These are phyloP conservation scores for Apiospora arundinis DNA, from an alignment of 2,329 filamentous ascomycete species.

Conservation along the genomic window DNA sequence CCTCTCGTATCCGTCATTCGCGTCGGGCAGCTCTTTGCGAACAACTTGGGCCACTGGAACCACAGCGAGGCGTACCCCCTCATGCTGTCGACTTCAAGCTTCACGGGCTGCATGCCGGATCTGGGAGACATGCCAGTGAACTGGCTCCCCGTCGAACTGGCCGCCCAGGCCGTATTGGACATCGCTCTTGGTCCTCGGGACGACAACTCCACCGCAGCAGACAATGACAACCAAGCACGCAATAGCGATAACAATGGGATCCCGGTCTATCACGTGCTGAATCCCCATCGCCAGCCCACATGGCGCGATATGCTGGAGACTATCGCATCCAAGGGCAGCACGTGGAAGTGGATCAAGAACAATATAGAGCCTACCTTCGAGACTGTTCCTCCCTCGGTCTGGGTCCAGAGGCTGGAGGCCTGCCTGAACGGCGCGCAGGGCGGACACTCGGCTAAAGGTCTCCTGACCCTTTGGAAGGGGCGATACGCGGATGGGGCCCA, in stretches of 20 bases:
- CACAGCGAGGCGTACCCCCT: conserved; percentile 54
- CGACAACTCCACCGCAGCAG: not conserved
- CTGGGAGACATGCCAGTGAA: conserved; percentile 44
- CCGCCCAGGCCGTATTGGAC: conserved; percentile 49
- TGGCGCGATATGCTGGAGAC: conserved; percentile 54
- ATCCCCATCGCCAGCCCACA: conserved; percentile 47
- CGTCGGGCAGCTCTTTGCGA: conserved; percentile 54
- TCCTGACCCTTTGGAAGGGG: conserved; percentile 54
- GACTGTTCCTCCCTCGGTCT: conserved; percentile 47
- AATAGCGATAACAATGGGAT: conserved; percentile 27
- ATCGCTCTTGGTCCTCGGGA: conserved; percentile 31
- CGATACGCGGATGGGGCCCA: conserved; percentile 7
- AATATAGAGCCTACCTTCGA: conserved; percentile 29
- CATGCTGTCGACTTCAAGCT: conserved; percentile 49
- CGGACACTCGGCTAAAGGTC: conserved; percentile 46
- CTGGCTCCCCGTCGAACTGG: conserved; percentile 55
- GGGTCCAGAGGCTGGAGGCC: conserved; percentile 48
- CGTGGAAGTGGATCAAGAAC: conserved; percentile 34
- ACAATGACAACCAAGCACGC: conserved; percentile 35
- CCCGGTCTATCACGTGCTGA: conserved; percentile 56
- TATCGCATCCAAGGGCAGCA: conserved; percentile 8
- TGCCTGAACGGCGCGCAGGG: conserved; percentile 27
- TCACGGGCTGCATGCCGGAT: conserved; percentile 47
- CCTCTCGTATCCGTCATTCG: conserved; percentile 47
- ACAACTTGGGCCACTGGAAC: conserved; percentile 52